Base-by-base conservation (phyloP, 1,139 yeast species). In the Kazachstania sp. region DNA sequence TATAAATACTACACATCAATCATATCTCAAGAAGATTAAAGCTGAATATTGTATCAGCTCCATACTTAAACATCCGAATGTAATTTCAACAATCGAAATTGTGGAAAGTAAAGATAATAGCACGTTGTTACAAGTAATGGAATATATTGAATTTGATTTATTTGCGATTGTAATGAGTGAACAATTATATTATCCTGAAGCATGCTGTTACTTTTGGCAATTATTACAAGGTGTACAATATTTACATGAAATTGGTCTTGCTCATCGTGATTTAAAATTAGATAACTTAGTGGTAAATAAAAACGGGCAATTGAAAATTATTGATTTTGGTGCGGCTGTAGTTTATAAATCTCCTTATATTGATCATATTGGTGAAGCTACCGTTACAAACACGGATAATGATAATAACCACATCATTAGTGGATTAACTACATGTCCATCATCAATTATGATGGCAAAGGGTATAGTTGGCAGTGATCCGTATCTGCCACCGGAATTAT, bases 401-500 rank as follows among this genome's bases (percentile, higher is more conserved):
- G 15, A 30, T n/a, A 30, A n/a, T 23, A n/a, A n/a, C n/a, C 28
- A 23, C 8, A 23, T 23, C 5, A 23, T 23, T 23, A 23, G 28
- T 23, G 28, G 28, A 4, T 23, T 23, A 23, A 23, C 34, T 2
- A 13, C 15, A 13, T 8, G 83, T 62, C 79, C 78, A 43, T 77
- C 76, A 43, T 73, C 86, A 45, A 86, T 86, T 45, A 74, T 78
- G 51, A 82, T 80, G 61, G 86, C 95, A 44, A 86, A 81, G 54
- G 97, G 97, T 6, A 82, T 90, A 49, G 95, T 88, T 47, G 97
- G 97, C 1, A 86, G 95, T 2, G 97, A 90, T 67, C 97, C 97
- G 3, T 90, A 90, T 63, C 74, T 90, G 60, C 96, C 97, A 1
- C 97, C 97, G 0, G 97, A 90, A 64, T 95, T 88, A 18, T 74